These are phyloP conservation scores for Albugo candida DNA, from an alignment of 352 stramenopile species.

Conservation along the genomic window DNA sequence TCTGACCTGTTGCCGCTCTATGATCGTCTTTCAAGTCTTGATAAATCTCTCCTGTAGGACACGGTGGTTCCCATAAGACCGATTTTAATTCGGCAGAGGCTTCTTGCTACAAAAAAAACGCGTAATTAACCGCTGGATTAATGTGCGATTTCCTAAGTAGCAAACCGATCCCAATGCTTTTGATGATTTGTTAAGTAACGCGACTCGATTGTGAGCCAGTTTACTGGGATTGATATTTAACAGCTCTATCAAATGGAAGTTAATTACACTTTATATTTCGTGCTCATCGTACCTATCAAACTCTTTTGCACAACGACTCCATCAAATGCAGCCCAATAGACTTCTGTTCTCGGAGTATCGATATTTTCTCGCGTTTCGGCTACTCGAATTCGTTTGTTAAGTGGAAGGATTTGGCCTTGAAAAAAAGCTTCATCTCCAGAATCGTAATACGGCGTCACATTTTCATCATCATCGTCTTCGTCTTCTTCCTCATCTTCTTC, in stretches of 20 bases:
- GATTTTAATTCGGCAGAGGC: constrained; percentile 9
- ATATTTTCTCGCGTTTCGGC: constrained; percentile 5
- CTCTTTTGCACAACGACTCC: constrained; percentile 38
- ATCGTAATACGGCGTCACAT: constrained; percentile 25
- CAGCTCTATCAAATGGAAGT: constrained; percentile 16
- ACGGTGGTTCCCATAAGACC: background rate
- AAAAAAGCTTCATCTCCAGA: constrained; percentile 28
- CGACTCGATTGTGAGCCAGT: constrained; percentile 27
- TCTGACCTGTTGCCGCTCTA: background rate
- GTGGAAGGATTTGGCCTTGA: constrained; percentile 10
- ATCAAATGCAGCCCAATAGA: constrained; percentile 56
- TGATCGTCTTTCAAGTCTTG: background rate
- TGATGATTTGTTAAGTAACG: constrained; percentile 26
- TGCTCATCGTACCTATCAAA: constrained; percentile 26
- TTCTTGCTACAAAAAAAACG: constrained; percentile 10
- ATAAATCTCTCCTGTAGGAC: background rate
- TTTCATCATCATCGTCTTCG: constrained; percentile 9
- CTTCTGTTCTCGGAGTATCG: constrained; percentile 14
- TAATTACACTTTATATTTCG: background rate
- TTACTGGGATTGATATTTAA: constrained; percentile 53
- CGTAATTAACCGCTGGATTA: background rate
- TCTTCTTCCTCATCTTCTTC: constrained; percentile 19
- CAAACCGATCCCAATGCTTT: constrained; percentile 5
- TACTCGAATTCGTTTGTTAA: constrained; percentile 34
- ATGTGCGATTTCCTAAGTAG: constrained; percentile 5